Base-by-base conservation (phyloP, 2,329 filamentous ascomycete species). In the Ophiostoma fasciatum region DNA sequence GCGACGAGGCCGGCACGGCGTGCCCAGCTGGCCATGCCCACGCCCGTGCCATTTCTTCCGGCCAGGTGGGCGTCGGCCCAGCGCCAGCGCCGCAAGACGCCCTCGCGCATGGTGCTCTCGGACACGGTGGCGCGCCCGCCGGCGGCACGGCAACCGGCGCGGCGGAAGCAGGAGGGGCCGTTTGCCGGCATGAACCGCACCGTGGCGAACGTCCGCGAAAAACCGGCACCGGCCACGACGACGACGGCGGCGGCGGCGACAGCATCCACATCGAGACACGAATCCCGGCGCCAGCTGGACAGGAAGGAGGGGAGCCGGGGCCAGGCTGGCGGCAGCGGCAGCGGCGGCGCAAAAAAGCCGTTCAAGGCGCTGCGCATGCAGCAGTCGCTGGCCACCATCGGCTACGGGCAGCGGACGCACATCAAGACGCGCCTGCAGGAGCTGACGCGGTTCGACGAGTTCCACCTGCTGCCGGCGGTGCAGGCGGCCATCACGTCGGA, bases 291-390 rank as follows among this genome's bases (percentile, higher is more conserved):
- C 12, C n/a, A 26, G 18, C 25, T 20, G 17, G 33, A 32, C 28
- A 42, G 40, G 38, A 50, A 43, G n/a, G 17, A n/a, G 4, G 26
- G 23, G 10, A 23, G 25, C 5, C 21, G 17, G 21, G 20, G 11
- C n/a, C 12, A 28, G n/a, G 18, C 46, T 43, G 45, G 43, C 39
- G 13, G 23, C 23, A 13, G 10, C 23, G 13, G 23, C 23, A 25
- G 13, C 11, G 23, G 23, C 23, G 23, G 23, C 23, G 23, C 23
- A 13, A 33, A 52, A 61, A 64, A 42, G 55, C 60, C 40, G 7
- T 80, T 72, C 57, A 87, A 92, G 53, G 87, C 88, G 5, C 64
- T 96, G 55, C 94, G 92, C 61, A 96, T 96, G 88, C 88, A 94
- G 54, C 74, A 76, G 35, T 68, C 81, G 2, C 62, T 96, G 44